phyloP scores from a whole-genome alignment of 2,329 filamentous ascomycete species.

The Cordyceps sp. region DNA sequence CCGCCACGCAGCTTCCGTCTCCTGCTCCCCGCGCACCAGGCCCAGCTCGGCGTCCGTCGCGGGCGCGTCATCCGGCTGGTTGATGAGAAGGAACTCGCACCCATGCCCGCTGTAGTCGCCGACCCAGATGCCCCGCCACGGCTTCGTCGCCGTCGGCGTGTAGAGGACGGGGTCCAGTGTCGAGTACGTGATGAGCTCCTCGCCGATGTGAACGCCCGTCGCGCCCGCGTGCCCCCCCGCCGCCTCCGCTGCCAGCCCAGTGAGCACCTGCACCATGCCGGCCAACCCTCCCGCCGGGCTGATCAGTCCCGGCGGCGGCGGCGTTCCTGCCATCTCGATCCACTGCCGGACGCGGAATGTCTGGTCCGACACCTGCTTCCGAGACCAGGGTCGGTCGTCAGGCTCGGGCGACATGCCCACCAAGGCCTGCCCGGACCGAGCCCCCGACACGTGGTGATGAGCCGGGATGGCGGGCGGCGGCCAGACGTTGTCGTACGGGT shows the following conservation, averaged over 20 bases:
- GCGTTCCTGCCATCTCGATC: slow-evolving; percentile 44
- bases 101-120: slow-evolving; percentile 82
- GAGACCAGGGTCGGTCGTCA: slow-evolving; percentile 24
- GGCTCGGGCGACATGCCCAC: slow-evolving; percentile 11
- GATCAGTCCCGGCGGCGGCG: slow-evolving; percentile 11
- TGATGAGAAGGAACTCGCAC: slow-evolving; percentile 70
- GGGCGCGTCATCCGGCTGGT: slow-evolving; percentile 45
- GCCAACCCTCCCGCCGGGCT: slow-evolving; percentile 11
- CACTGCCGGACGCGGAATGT: slow-evolving; percentile 63
- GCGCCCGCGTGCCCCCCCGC: slow-evolving; percentile 6
- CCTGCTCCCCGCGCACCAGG: slow-evolving; percentile 20
- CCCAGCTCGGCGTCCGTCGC: slow-evolving; percentile 21
- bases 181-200: slow-evolving; percentile 43
- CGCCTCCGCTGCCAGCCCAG: too few species aligned
- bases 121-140: slow-evolving; percentile 82
- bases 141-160: slow-evolving; percentile 62
- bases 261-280: slow-evolving; percentile 7
- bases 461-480: slow-evolving; percentile 58
- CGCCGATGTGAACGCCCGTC: slow-evolving; percentile 31
- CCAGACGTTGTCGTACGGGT: slow-evolving; percentile 47
- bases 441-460: slow-evolving; percentile 28
- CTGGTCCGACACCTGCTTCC: slow-evolving; percentile 46
- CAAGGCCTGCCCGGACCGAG: slow-evolving; percentile 9
- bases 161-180: slow-evolving; percentile 64
- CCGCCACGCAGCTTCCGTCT: slow-evolving; percentile 29